Evolutionary conservation across 176 grass and related monocot species (phyloP).

Genomic region (Oryza glumipatula): DNA sequence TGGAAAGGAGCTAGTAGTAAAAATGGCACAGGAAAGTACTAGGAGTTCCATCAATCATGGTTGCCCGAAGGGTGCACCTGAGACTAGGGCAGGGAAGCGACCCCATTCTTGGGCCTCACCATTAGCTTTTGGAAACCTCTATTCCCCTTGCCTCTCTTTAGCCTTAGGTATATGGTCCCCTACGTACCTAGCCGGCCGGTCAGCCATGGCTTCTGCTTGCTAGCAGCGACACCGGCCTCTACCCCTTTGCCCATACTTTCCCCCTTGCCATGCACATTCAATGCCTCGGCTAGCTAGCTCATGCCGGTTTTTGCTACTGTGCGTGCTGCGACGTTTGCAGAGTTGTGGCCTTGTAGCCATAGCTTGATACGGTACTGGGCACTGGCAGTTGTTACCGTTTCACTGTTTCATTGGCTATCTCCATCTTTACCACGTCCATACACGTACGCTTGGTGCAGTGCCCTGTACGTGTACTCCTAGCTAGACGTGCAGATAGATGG

Average conservation of each 20-base stretch:
- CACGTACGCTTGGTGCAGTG: neutral
- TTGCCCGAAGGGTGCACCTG: constrained; percentile 80
- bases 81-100: constrained; percentile 55
- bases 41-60: constrained; percentile 62
- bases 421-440: neutral
- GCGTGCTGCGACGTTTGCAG: constrained; percentile 32
- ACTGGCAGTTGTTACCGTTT: constrained; percentile 42
- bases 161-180: constrained; percentile 42
- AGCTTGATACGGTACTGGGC: neutral
- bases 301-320: constrained; percentile 9
- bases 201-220: constrained; percentile 51
- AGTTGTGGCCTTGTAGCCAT: constrained; percentile 15
- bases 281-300: constrained; percentile 13
- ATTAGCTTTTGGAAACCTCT: constrained; percentile 92
- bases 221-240: too few species aligned
- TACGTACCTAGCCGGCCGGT: constrained; percentile 44
- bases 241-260: constrained; percentile 41
- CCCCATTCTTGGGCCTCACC: constrained; percentile 66
- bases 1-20: neutral
- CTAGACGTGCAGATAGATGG: neutral
- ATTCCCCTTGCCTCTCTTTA: constrained; percentile 59
- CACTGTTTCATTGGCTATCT: constrained; percentile 46
- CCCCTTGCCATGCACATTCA: constrained; percentile 39
- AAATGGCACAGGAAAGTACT: constrained; percentile 25
- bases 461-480: neutral